Percentiles rank a stretch among this genome's conserved stretches.
phyloP scores from a whole-genome alignment of 306 rosid genomes.

The Benincasa hispida region DNA sequence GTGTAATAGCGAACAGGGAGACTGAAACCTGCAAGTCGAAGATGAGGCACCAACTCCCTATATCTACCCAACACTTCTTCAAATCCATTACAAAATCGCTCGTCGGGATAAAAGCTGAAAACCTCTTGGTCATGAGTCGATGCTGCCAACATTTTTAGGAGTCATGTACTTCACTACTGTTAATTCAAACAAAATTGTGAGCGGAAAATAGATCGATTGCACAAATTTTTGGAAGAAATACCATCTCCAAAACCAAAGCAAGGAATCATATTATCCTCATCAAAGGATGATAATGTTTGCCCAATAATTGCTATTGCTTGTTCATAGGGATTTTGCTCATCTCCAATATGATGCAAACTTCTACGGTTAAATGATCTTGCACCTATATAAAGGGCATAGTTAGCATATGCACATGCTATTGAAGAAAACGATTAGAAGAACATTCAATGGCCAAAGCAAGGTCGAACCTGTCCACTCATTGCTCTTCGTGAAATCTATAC shows the following conservation, averaged over 20 bases:
- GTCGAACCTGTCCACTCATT: slow-evolving; percentile 97
- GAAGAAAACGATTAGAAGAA: not conserved
- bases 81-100: slow-evolving; percentile 76
- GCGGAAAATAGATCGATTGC: not conserved
- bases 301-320: slow-evolving; percentile 92
- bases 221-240: slow-evolving; percentile 17
- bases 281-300: slow-evolving; percentile 71
- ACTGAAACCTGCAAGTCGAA: slow-evolving; percentile 73
- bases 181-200: not conserved
- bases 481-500: slow-evolving; percentile 97
- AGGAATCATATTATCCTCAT: slow-evolving; percentile 86
- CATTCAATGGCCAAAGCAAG: slow-evolving; percentile 6
- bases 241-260: slow-evolving; percentile 99
- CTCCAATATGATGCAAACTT: slow-evolving; percentile 85
- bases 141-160: slow-evolving; percentile 52
- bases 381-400: slow-evolving; percentile 33
- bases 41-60: slow-evolving; percentile 66
- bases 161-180: slow-evolving; percentile 5
- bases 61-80: slow-evolving; percentile 79
- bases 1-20: not conserved
- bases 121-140: slow-evolving; percentile 93
- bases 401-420: slow-evolving; percentile 10
- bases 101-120: slow-evolving; percentile 77
- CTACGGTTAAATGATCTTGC: slow-evolving; percentile 67
- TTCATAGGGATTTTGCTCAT: slow-evolving; percentile 83